Percentiles rank a stretch among this genome's conserved stretches.
phyloP scores from a whole-genome alignment of 2,329 filamentous ascomycete genomes.

The Tympanopsis confertula region DNA sequence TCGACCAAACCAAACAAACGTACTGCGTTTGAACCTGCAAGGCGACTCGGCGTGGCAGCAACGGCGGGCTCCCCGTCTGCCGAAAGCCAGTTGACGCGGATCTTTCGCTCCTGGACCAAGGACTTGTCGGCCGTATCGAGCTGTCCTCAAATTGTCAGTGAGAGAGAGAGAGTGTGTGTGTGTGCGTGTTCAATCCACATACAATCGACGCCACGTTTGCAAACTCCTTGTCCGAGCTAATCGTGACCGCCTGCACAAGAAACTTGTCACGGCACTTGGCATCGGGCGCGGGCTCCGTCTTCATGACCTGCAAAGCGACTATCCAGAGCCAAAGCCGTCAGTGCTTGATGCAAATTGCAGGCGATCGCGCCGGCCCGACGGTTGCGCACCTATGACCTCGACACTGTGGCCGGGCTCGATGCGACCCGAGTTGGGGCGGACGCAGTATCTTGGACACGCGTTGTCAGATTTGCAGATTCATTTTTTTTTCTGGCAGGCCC shows the following conservation, averaged over 20 bases:
- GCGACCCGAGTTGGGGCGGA: slow-evolving; percentile 89
- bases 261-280: slow-evolving; percentile 96
- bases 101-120: slow-evolving; percentile 84
- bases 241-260: slow-evolving; percentile 80
- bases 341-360: slow-evolving; percentile 1
- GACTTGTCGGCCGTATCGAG: slow-evolving; percentile 65
- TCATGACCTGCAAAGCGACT: slow-evolving; percentile 98
- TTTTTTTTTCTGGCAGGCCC: too few relatives aligned
- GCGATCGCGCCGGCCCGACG: not conserved
- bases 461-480: slow-evolving; percentile 12
- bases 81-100: slow-evolving; percentile 75
- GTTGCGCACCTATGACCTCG: slow-evolving; percentile 71
- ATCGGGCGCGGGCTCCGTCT: slow-evolving; percentile 76
- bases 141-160: slow-evolving; percentile 42
- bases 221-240: slow-evolving; percentile 75
- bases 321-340: slow-evolving; percentile 11
- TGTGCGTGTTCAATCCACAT: slow-evolving; percentile 30
- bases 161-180: slow-evolving; percentile 1
- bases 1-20: too few relatives aligned
- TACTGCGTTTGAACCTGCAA: slow-evolving; percentile 26
- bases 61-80: slow-evolving; percentile 33
- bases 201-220: slow-evolving; percentile 72
- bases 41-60: slow-evolving; percentile 26
- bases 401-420: slow-evolving; percentile 84
- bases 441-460: slow-evolving; percentile 66